Conservation (phyloP, 345 rosid genomes). For the Schrenkiella parvula region DNA sequence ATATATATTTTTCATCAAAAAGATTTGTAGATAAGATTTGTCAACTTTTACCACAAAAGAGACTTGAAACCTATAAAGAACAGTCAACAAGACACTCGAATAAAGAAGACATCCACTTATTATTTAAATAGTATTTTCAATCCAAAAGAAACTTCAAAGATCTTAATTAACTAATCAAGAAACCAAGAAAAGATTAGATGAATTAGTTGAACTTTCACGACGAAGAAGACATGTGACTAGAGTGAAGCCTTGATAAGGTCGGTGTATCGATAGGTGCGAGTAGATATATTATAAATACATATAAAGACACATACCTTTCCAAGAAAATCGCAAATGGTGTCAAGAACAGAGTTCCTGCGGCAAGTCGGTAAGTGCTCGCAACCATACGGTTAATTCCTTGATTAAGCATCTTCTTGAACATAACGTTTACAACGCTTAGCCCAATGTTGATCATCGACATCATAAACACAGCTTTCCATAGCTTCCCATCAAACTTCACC, state of each 20-base stretch:
- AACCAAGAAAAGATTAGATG: neutral
- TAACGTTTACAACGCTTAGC: conserved; percentile 52
- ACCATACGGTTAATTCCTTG: conserved; percentile 63
- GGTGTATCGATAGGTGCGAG: neutral
- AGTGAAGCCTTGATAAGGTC: neutral
- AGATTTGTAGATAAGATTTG: neutral
- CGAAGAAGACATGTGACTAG: neutral
- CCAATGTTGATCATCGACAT: conserved; percentile 57
- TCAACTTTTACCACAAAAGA: neutral
- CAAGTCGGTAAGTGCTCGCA: conserved; percentile 62
- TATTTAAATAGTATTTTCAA: neutral
- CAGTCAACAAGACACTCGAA: neutral
- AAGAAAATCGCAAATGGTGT: conserved; percentile 56
- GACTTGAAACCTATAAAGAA: neutral
- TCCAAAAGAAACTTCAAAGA: neutral
- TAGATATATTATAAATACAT: neutral
- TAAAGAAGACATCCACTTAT: conserved; percentile 1
- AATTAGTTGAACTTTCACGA: neutral
- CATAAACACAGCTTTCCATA: conserved; percentile 49
- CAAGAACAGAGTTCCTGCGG: conserved; percentile 53
- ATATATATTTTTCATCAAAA: neutral
- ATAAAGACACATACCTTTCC: conserved; percentile 54
- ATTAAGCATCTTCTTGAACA: conserved; percentile 58
- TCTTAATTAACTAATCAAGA: neutral
- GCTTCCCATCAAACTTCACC: conserved; percentile 34